phyloP scores from a whole-genome alignment of 768 basidiomycete species.

The Calocybe indica region DNA sequence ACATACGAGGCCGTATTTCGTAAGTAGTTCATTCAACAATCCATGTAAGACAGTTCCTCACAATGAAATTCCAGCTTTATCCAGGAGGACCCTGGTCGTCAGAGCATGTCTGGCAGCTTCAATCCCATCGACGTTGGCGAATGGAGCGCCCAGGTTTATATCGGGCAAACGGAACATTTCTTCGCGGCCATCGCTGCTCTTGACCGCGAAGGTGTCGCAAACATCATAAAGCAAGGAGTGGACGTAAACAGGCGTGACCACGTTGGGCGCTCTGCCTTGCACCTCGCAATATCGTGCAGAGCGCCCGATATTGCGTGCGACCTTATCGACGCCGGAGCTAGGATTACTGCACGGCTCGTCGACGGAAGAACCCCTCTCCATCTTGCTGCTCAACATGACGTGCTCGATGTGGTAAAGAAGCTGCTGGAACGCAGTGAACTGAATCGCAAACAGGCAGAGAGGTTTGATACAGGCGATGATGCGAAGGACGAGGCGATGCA shows the following conservation, averaged over 20 bases:
- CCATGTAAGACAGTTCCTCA: not conserved
- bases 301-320: constrained; percentile 40
- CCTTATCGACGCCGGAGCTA: constrained; percentile 49
- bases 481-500: constrained; percentile 16
- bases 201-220: constrained; percentile 33
- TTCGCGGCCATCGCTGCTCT: constrained; percentile 47
- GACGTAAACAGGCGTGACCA: constrained; percentile 54
- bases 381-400: constrained; percentile 46
- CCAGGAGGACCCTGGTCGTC: constrained; percentile 54
- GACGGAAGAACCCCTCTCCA: constrained; percentile 54
- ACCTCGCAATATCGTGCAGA: constrained; percentile 46
- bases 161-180: constrained; percentile 46
- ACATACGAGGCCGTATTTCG: constrained; percentile 49
- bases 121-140: constrained; percentile 62
- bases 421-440: constrained; percentile 42
- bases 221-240: constrained; percentile 33
- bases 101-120: constrained; percentile 57
- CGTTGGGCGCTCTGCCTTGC: constrained; percentile 56
- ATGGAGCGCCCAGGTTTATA: constrained; percentile 59
- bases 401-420: constrained; percentile 36
- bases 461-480: constrained; percentile 16
- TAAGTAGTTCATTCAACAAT: constrained; percentile 17
- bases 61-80: constrained; percentile 36
- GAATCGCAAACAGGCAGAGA: constrained; percentile 25
- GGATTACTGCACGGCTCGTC: constrained; percentile 49